Base-by-base conservation (phyloP, 2,329 filamentous ascomycete species). In the Chaetomiaceae sp. region DNA sequence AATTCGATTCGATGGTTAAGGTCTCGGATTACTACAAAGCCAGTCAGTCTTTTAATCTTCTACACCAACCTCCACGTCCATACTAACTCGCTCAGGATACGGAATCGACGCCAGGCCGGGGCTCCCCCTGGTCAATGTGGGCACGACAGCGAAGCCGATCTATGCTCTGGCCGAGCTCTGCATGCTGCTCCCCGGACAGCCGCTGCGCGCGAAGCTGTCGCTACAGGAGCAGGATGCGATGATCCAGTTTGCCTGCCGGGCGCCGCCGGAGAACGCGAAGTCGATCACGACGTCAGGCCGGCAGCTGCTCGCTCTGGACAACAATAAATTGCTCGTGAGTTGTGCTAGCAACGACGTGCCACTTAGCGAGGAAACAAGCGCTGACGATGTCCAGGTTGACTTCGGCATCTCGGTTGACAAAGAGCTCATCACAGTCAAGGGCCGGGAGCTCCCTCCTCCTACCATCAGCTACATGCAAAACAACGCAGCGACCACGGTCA, bases 181-280 rank as follows among this genome's bases (percentile, higher is more conserved):
- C 51, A 63, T 68, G 4, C 73, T 93, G 3, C 60, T 79, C 8
- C 71, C 76, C 1, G 85, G 84, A 0, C 86, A 93, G 58, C 63
- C 75, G 0, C 72, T 81, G 18, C 78, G 75, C 32, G 67, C 74
- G 4, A 80, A 81, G 56, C 69, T 90, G 14, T 72, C 62, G 1
- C 68, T 73, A 0, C 63, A 70, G 0, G 84, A 91, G 58, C 86
- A 84, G 0, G 70, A 74, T 0, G 58, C 67, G 1, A 90, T 93
- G 86, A 79, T 91, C 37, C 66, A 67, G 0, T 87, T 88, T 60
- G 84, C 88, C 1, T 86, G 84, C 46, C 76, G 84, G 4, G 67
- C 67, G 0, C 86, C 87, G 0, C 72, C 72, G 1, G 67, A 74
- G 6, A 94, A 91, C 53, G 85, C 82, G 0, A 60, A 71, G 1